These are phyloP conservation scores for Globisporangium cystogenes DNA, from an alignment of 352 stramenopile genomes.

Conservation along the genomic window DNA sequence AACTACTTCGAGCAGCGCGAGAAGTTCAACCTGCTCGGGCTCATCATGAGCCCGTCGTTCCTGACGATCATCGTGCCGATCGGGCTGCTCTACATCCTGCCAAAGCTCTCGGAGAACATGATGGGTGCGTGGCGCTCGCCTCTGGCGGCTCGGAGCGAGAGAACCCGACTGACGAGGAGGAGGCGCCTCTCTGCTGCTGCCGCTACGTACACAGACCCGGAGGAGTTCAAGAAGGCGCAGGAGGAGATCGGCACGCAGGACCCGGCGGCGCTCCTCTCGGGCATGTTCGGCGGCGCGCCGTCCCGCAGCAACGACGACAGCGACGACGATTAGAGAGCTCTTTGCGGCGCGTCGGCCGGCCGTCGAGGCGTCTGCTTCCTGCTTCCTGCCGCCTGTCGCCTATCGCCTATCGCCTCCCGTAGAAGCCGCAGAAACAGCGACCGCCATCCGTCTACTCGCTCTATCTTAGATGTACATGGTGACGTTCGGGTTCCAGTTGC, in stretches of 20 bases:
- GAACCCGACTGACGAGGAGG: background rate
- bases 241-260: constrained; percentile 76
- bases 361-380: background rate
- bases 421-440: background rate
- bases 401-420: too few species aligned
- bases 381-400: too few species aligned
- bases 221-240: constrained; percentile 85
- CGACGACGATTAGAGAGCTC: constrained; percentile 54
- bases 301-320: constrained; percentile 49
- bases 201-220: constrained; percentile 54
- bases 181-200: background rate
- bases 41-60: constrained; percentile 83
- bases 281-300: constrained; percentile 62
- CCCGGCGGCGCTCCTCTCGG: constrained; percentile 54
- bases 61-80: constrained; percentile 74
- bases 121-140: constrained; percentile 46
- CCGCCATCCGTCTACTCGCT: background rate
- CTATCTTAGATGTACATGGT: constrained; percentile 57
- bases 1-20: constrained; percentile 83
- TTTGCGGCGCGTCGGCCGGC: background rate
- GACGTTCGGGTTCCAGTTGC: constrained; percentile 71
- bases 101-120: constrained; percentile 74
- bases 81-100: constrained; percentile 70
- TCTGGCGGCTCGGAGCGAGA: too few species aligned
- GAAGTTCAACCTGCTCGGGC: constrained; percentile 68